Evolutionary conservation across 2,329 filamentous ascomycete genomes (phyloP), one percentile per base, ranked within the genome.

Genomic region (Ophiostoma pallidulum): DNA sequence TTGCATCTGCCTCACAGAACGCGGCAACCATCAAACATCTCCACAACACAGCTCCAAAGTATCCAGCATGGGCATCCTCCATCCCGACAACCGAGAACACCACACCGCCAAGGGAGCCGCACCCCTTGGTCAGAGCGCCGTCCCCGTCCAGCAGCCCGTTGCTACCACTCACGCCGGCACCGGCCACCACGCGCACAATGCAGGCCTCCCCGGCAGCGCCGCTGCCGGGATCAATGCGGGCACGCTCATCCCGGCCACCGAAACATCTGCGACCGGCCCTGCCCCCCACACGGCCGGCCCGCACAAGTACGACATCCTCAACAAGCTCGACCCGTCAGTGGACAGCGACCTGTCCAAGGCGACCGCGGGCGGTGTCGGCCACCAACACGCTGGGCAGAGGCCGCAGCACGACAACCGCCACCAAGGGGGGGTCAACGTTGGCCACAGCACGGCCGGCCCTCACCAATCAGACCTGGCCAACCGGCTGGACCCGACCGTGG

Each of bases 401-500:
- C 37, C 46, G 9, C 46, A 45, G 37, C 46, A 48, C 45, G 32
- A 48, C 38, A 36, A 49, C 39, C 19, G 31, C 32, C 31, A 44
- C 40, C n/a, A n/a, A n/a, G n/a, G n/a, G n/a, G 24, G 24, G 6
- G 24, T 10, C 24, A 28, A 28, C 24, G 33, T 22, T 6, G 13
- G 14, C 32, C 2, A 38, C 39, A 64, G 64, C 51, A 69, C 66
- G 7, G 63, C 64, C 8, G 67, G 68, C 4, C 67, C 67, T 26
- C 68, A 70, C 54, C 61, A 60, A 53, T 62, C 59, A 28, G 60
- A 66, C 48, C 13, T 67, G 45, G 8, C 63, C 50, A 71, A 71
- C 58, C 68, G 66, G 56, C 41, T 67, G 8, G 66, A 69, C 49
- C 66, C 66, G n/a, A 26, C 72, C 18, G 73, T 80, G 38, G 77